Evolutionary conservation across 1,284 basidiomycete species (phyloP).

Genomic region (Gastroboletus turbinatus): DNA sequence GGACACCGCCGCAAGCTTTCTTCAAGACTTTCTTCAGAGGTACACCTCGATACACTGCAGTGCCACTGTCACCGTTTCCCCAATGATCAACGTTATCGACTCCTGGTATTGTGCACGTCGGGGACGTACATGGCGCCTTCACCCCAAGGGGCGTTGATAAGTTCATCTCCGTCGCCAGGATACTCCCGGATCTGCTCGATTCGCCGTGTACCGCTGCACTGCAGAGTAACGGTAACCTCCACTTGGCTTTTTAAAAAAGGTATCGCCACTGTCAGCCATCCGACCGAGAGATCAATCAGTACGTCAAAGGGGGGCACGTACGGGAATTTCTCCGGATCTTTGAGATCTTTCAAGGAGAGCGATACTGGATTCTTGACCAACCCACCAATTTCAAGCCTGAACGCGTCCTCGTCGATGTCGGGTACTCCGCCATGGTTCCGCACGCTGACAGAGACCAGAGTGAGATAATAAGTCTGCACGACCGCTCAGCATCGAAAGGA

Average conservation of each 20-base stretch:
- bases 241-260: constrained; percentile 37
- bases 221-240: constrained; percentile 52
- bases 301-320: not conserved
- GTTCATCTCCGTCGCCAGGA: constrained; percentile 58
- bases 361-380: constrained; percentile 10
- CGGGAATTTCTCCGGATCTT: constrained; percentile 19
- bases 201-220: constrained; percentile 55
- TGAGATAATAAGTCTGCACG: not conserved
- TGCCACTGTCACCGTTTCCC: constrained; percentile 30
- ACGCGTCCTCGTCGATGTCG: constrained; percentile 16
- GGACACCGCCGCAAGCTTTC: constrained; percentile 49
- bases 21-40: constrained; percentile 55
- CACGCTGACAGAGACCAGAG: constrained; percentile 1
- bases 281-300: not conserved
- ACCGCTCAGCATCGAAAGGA: not conserved
- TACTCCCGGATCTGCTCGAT: constrained; percentile 55
- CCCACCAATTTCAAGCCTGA: constrained; percentile 16
- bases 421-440: constrained; percentile 19
- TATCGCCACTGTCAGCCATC: constrained; percentile 34
- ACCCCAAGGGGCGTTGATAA: constrained; percentile 57
- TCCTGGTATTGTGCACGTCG: not conserved
- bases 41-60: constrained; percentile 49
- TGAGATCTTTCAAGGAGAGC: constrained; percentile 17
- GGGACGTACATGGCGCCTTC: constrained; percentile 51
- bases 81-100: constrained; percentile 8